These are phyloP conservation scores for Boeremia lycopersici DNA, from an alignment of 2,329 filamentous ascomycete species.

Conservation along the genomic window DNA sequence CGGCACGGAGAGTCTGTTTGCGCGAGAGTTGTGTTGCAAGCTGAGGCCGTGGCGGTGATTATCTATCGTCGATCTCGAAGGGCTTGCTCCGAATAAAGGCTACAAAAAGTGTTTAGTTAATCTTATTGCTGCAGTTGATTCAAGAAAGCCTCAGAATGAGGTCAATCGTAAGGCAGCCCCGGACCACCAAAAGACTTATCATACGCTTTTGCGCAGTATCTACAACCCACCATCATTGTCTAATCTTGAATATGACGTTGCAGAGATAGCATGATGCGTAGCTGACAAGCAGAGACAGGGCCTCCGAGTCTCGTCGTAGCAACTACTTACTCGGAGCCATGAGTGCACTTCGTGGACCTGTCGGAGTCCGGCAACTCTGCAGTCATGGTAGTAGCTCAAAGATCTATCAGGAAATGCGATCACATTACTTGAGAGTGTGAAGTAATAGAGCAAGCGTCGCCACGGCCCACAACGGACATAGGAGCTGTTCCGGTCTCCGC, in stretches of 20 bases:
- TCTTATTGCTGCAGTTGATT: background rate
- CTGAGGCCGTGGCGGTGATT: background rate
- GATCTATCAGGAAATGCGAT: background rate
- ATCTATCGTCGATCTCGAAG: slow-evolving; percentile 1
- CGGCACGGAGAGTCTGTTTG: background rate
- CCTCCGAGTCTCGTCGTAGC: background rate
- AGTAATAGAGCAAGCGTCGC: background rate
- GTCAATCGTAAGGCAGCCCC: too few species aligned
- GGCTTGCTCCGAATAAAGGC: background rate
- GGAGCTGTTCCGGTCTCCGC: background rate
- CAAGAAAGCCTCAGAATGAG: background rate
- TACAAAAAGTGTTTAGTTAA: background rate
- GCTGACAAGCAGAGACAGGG: slow-evolving; percentile 3
- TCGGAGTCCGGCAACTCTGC: slow-evolving; percentile 1
- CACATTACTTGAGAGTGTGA: background rate
- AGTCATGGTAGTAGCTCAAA: background rate
- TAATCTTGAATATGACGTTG: slow-evolving; percentile 9
- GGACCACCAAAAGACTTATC: too few species aligned
- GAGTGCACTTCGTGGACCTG: background rate
- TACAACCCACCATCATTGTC: background rate
- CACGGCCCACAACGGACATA: background rate
- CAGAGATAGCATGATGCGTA: background rate
- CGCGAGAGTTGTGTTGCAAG: background rate
- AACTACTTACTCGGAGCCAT: background rate
- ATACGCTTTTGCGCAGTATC: background rate